Conservation (phyloP, 1,139 yeast species). For the Sugiyamaella castrensis region DNA sequence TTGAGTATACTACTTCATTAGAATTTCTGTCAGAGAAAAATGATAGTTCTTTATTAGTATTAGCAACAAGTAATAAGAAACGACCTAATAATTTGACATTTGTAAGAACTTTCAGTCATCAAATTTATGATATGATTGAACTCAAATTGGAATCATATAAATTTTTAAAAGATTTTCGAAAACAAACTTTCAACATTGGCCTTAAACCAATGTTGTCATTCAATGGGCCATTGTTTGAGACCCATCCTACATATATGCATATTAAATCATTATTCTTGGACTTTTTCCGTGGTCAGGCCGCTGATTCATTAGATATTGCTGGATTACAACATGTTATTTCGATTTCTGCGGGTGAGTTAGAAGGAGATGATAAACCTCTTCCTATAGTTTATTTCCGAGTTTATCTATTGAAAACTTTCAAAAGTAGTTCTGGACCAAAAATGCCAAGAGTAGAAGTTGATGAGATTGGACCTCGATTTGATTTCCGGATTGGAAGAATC, state of each 20-base stretch:
- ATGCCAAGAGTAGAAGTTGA: slow-evolving; percentile 91
- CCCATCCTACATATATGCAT: slow-evolving; percentile 82
- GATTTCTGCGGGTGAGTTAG: slow-evolving; percentile 68
- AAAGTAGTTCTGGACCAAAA: slow-evolving; percentile 67
- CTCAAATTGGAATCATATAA: slow-evolving; percentile 68
- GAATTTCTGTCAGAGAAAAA: slow-evolving; percentile 95
- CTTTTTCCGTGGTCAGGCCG: slow-evolving; percentile 80
- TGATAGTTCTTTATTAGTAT: slow-evolving; percentile 82
- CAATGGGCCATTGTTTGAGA: slow-evolving; percentile 89
- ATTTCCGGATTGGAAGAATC: slow-evolving; percentile 86
- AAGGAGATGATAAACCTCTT: slow-evolving; percentile 51
- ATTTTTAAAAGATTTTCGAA: slow-evolving; percentile 70
- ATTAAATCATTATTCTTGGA: slow-evolving; percentile 86
- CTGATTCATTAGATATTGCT: slow-evolving; percentile 86
- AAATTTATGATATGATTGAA: slow-evolving; percentile 92
- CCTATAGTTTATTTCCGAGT: slow-evolving; percentile 90
- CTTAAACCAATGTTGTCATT: slow-evolving; percentile 92
- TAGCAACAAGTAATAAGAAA: slow-evolving; percentile 81
- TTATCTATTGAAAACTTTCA: slow-evolving; percentile 75
- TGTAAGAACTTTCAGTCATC: slow-evolving; percentile 83
- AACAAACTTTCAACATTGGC: slow-evolving; percentile 79
- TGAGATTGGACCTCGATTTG: slow-evolving; percentile 95
- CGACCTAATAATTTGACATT: slow-evolving; percentile 90
- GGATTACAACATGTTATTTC: slow-evolving; percentile 91
- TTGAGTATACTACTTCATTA: slow-evolving; percentile 82